Evolutionary conservation across 1,284 basidiomycete genomes (phyloP).

Genomic region (Rhodotorula glutinis): DNA sequence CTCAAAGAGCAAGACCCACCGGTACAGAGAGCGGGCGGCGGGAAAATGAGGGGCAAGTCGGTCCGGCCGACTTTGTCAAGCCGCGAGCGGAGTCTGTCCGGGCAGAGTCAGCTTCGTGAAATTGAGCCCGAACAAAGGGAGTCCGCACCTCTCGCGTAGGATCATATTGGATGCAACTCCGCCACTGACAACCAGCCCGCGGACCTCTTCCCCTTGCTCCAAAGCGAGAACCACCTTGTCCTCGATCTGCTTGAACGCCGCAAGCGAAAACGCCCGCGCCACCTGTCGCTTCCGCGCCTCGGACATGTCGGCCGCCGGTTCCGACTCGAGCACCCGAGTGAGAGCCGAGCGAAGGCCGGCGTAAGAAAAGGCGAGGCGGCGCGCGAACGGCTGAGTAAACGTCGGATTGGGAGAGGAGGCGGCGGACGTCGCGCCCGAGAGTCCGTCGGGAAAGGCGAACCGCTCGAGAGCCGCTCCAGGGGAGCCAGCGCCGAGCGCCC

Average conservation of each 20-base stretch:
- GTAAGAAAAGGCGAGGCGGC: constrained; percentile 69
- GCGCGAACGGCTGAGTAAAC: constrained; percentile 59
- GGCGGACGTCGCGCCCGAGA: not conserved
- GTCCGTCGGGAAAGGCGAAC: constrained; percentile 51
- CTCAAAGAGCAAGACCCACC: constrained; percentile 53
- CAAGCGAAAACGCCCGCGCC: constrained; percentile 68
- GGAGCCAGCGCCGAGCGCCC: constrained; percentile 55
- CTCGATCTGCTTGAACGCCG: constrained; percentile 68
- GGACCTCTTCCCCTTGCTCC: constrained; percentile 50
- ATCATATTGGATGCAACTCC: constrained; percentile 82
- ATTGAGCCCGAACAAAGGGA: not conserved
- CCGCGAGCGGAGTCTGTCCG: constrained; percentile 53
- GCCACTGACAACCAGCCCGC: constrained; percentile 70
- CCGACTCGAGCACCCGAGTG: constrained; percentile 19
- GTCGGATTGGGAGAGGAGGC: not conserved
- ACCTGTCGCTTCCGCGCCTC: constrained; percentile 49
- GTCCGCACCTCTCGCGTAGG: constrained; percentile 61
- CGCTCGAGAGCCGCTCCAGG: constrained; percentile 74
- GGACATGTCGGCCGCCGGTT: constrained; percentile 15
- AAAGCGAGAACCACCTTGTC: constrained; percentile 67
- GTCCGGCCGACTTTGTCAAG: constrained; percentile 49
- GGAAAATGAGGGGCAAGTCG: constrained; percentile 55
- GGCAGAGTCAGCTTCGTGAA: not conserved
- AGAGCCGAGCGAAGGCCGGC: constrained; percentile 55
- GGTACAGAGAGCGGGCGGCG: constrained; percentile 74